phyloP scores from a whole-genome alignment of 2,329 filamentous ascomycete species.

The Xylaria sp. region DNA sequence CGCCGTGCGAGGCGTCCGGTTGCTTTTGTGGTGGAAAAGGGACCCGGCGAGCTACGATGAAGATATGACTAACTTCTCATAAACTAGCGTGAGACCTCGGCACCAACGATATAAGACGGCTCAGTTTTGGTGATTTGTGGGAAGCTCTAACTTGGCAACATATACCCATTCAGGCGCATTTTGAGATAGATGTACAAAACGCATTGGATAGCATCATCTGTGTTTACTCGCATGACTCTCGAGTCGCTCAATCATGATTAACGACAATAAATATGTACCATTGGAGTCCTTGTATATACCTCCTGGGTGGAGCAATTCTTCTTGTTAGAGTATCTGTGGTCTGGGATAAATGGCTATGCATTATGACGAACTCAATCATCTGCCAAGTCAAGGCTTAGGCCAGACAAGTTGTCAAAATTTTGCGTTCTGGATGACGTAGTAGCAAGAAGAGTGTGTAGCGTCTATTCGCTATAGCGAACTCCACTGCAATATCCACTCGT shows the following conservation, averaged over 20 bases:
- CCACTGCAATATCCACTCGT: slow-evolving; percentile 4
- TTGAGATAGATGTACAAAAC: slow-evolving; percentile 35
- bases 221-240: slow-evolving; percentile 12
- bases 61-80: slow-evolving; percentile 14
- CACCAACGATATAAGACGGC: neutral
- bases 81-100: slow-evolving; percentile 6
- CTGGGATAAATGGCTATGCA: neutral
- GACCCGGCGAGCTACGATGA: slow-evolving; percentile 49
- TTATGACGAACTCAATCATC: neutral
- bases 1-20: slow-evolving; percentile 50
- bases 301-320: neutral
- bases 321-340: neutral
- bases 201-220: slow-evolving; percentile 16
- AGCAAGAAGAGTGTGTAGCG: neutral
- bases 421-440: neutral
- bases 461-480: neutral
- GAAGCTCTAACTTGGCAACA: slow-evolving; percentile 11
- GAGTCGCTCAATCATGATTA: slow-evolving; percentile 19
- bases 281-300: neutral
- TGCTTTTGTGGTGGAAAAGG: slow-evolving; percentile 56
- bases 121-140: neutral
- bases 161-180: slow-evolving; percentile 35
- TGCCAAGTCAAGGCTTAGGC: no score
- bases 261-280: slow-evolving; percentile 22
- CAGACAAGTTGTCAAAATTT: neutral